These are phyloP conservation scores for Pterulicium gracile DNA, from an alignment of 1,284 basidiomycete species.

Conservation along the genomic window DNA sequence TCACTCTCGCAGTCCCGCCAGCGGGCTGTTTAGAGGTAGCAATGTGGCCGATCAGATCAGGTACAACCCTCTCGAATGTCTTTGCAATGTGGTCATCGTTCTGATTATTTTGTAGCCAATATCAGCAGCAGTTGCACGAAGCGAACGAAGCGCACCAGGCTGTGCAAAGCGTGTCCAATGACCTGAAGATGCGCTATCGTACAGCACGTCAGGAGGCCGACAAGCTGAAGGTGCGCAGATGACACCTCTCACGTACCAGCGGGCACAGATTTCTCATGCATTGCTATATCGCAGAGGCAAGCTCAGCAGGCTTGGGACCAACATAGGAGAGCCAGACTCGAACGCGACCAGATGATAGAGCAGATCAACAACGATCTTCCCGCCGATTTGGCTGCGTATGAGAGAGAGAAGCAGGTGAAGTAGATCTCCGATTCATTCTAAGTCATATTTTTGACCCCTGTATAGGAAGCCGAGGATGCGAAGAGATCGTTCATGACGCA, in stretches of 20 bases:
- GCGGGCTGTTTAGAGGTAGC: slow-evolving; percentile 38
- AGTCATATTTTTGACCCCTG: slow-evolving; percentile 4
- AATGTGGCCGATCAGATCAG: slow-evolving; percentile 23
- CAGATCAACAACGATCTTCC: slow-evolving; percentile 70
- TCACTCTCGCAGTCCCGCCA: slow-evolving; percentile 27
- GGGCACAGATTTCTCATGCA: neutral
- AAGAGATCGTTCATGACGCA: slow-evolving; percentile 39
- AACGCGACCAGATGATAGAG: slow-evolving; percentile 24
- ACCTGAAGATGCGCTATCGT: slow-evolving; percentile 12
- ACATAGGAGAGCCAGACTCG: slow-evolving; percentile 18
- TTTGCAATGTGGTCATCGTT: neutral
- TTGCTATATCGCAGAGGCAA: slow-evolving; percentile 16
- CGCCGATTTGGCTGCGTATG: slow-evolving; percentile 55
- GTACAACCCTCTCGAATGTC: slow-evolving; percentile 15
- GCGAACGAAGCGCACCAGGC: slow-evolving; percentile 13
- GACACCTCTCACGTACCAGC: neutral
- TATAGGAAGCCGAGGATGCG: slow-evolving; percentile 48
- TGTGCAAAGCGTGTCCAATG: slow-evolving; percentile 9
- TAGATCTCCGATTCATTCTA: slow-evolving; percentile 5
- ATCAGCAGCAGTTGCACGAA: slow-evolving; percentile 14
- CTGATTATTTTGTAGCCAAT: slow-evolving; percentile 15
- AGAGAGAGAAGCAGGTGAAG: slow-evolving; percentile 41
- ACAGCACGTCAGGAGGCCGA: slow-evolving; percentile 15
- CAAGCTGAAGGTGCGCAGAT: slow-evolving; percentile 18
- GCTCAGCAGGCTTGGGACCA: slow-evolving; percentile 15